A percentile compares a stretch with the other conserved stretches of the same genome.
These are phyloP conservation scores for Teratosphaeria viscida DNA, from an alignment of 2,329 filamentous ascomycete species.

Conservation along the genomic window DNA sequence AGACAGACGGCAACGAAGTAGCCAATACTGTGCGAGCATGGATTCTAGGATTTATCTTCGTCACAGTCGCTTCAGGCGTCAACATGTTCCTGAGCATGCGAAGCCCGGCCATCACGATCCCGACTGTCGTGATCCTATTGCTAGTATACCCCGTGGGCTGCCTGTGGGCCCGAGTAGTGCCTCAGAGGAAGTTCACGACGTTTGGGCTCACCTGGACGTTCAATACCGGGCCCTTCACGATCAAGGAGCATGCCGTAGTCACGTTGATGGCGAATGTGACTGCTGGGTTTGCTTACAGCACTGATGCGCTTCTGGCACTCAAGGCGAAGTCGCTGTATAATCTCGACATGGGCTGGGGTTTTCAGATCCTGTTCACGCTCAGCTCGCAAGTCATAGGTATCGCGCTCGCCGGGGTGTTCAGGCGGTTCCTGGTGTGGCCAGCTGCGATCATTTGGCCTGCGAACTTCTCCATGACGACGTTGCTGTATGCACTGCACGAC, in stretches of 20 bases:
- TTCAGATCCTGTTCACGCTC: constrained; percentile 75
- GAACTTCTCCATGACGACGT: constrained; percentile 76
- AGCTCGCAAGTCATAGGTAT: constrained; percentile 83
- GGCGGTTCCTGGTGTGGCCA: constrained; percentile 71
- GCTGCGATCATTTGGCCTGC: constrained; percentile 89
- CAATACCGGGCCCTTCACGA: constrained; percentile 38
- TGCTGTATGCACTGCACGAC: constrained; percentile 71
- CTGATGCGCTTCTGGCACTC: constrained; percentile 53
- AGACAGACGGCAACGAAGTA: constrained; percentile 33
- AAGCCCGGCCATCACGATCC: constrained; percentile 84
- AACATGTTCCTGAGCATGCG: constrained; percentile 83
- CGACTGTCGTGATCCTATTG: constrained; percentile 74
- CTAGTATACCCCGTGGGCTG: constrained; percentile 76
- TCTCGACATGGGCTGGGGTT: constrained; percentile 63
- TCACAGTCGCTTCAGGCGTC: constrained; percentile 31
- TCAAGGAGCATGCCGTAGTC: constrained; percentile 46
- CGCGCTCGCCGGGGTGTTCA: constrained; percentile 70
- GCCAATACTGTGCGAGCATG: constrained; percentile 27
- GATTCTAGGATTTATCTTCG: constrained; percentile 36
- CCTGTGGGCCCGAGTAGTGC: constrained; percentile 64
- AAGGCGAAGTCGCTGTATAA: constrained; percentile 85
- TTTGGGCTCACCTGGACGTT: constrained; percentile 37
- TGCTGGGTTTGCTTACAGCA: constrained; percentile 48
- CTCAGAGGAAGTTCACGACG: constrained; percentile 33
- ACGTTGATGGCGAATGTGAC: constrained; percentile 32